A percentile compares a stretch with the other conserved stretches of the same genome.
phyloP scores from a whole-genome alignment of 768 basidiomycete species.

The Lepiota venenata region DNA sequence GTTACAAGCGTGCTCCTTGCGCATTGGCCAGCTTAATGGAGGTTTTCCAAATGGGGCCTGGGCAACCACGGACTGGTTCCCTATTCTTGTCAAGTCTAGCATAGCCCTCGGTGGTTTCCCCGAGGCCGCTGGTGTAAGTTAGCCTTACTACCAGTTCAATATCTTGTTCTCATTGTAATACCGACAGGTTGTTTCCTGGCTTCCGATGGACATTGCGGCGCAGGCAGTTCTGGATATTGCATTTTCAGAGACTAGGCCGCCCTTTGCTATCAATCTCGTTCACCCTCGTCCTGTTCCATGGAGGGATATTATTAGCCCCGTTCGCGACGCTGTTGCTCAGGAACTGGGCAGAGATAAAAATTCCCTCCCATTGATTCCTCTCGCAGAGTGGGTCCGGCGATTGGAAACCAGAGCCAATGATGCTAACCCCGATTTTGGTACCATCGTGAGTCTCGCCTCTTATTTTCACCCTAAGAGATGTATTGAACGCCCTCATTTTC shows the following conservation, averaged over 20 bases:
- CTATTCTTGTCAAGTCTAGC: slow-evolving; percentile 34
- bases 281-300: slow-evolving; percentile 32
- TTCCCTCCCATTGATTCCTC: background rate
- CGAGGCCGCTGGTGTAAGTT: slow-evolving; percentile 22
- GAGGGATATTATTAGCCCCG: slow-evolving; percentile 19
- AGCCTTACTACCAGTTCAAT: background rate
- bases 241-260: slow-evolving; percentile 15
- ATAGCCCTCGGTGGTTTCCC: slow-evolving; percentile 26
- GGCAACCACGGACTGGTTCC: slow-evolving; percentile 36
- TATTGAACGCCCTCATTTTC: too few relatives aligned
- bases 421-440: background rate
- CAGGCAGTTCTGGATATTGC: slow-evolving; percentile 28
- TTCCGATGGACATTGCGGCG: slow-evolving; percentile 26
- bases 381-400: background rate
- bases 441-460: too few relatives aligned
- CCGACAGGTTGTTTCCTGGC: slow-evolving; percentile 30
- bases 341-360: background rate
- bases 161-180: background rate
- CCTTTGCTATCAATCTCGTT: slow-evolving; percentile 27
- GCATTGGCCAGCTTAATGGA: slow-evolving; percentile 38
- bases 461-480: too few relatives aligned
- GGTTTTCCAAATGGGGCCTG: slow-evolving; percentile 33
- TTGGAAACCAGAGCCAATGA: background rate
- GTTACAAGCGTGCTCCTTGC: slow-evolving; percentile 24
- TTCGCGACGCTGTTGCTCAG: slow-evolving; percentile 7